A percentile compares a stretch with the other conserved stretches of the same genome.
These are phyloP conservation scores for Penicillium pancosmium DNA, from an alignment of 495 filamentous ascomycete species.

Conservation along the genomic window DNA sequence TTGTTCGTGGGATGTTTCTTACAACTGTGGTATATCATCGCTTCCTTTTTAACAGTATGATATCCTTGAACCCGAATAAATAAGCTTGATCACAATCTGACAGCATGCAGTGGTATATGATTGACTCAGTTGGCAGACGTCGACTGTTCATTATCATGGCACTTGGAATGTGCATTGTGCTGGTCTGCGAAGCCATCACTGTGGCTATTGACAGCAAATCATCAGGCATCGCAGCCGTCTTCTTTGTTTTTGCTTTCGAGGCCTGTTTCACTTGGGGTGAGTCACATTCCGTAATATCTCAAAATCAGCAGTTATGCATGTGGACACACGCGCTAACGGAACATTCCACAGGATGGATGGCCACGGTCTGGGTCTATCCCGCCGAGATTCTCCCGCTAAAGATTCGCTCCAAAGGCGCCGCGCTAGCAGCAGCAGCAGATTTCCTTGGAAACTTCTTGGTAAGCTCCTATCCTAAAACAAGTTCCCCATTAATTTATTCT, in stretches of 20 bases:
- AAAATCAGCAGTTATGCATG: not conserved
- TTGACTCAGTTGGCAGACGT: conserved; percentile 28
- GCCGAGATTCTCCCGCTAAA: conserved; percentile 34
- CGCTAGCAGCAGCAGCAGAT: conserved; percentile 30
- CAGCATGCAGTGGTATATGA: conserved; percentile 31
- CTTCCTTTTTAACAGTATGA: conserved; percentile 33
- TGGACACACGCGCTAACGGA: conserved; percentile 1
- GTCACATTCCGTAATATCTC: not conserved
- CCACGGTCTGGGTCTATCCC: conserved; percentile 38
- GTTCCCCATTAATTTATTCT: not conserved
- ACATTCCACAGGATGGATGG: conserved; percentile 25
- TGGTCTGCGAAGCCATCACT: conserved; percentile 30
- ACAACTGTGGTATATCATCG: conserved; percentile 34
- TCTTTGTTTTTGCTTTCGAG: conserved; percentile 39
- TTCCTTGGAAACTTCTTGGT: conserved; percentile 27
- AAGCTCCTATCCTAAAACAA: not conserved
- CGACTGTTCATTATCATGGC: conserved; percentile 35
- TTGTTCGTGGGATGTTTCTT: conserved; percentile 31
- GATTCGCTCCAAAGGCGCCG: conserved; percentile 34
- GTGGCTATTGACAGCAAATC: conserved; percentile 23
- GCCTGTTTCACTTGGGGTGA: conserved; percentile 40
- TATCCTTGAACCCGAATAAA: not conserved
- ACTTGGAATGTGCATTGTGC: conserved; percentile 31
- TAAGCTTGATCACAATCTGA: not conserved
- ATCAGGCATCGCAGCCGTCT: conserved; percentile 28